These are phyloP conservation scores for Tetrahymena borealis DNA, from an alignment of 73 alveolate genomes.

Conservation along the genomic window DNA sequence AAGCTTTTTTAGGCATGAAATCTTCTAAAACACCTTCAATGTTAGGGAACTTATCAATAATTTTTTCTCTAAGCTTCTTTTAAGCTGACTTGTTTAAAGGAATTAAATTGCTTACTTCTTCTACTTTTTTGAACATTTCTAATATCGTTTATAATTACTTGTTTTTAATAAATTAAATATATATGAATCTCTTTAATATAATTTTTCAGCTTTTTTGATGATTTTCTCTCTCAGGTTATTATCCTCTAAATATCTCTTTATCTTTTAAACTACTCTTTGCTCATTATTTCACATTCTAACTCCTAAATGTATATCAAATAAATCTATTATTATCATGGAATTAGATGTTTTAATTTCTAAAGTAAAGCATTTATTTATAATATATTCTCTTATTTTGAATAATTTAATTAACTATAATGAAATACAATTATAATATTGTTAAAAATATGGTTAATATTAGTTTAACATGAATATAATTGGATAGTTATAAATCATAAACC, in stretches of 20 bases:
- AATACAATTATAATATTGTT: no score
- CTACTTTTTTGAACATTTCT: slow-evolving; percentile 40
- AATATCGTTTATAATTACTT: not conserved
- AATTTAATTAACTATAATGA: no score
- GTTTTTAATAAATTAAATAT: not conserved
- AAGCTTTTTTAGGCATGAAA: slow-evolving; percentile 28
- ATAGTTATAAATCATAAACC: no score
- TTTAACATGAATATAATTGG: no score
- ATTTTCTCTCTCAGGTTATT: not conserved
- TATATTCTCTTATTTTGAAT: no score
- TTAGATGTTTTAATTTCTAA: no score
- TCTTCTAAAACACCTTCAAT: slow-evolving; percentile 22
- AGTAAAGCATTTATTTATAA: no score
- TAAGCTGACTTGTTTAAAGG: slow-evolving; percentile 25
- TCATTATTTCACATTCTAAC: no score
- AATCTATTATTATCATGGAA: no score
- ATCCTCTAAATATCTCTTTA: not conserved
- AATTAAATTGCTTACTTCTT: slow-evolving; percentile 34
- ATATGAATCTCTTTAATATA: not conserved
- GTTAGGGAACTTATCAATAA: slow-evolving; percentile 5
- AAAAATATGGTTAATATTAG: no score
- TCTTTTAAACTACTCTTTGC: not conserved
- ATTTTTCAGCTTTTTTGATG: not conserved
- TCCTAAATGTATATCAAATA: no score
- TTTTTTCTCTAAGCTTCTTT: slow-evolving; percentile 14